Evolutionary conservation across 768 basidiomycete genomes (phyloP), one percentile per base, ranked within the genome.

Genomic region (Amanita fuliginea): DNA sequence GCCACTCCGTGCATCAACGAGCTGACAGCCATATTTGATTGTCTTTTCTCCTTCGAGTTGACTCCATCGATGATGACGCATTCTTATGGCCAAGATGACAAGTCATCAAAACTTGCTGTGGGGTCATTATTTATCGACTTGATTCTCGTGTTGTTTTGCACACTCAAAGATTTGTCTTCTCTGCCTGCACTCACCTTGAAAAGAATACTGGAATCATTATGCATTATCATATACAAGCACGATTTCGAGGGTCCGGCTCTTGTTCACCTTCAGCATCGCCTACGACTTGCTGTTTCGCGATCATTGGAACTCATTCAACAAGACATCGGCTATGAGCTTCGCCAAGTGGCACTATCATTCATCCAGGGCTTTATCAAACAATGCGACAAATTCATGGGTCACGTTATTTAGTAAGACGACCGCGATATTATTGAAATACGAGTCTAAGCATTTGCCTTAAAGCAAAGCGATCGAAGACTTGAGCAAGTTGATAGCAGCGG

Each of bases 201-300:
- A 57, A 73, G 69, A 46, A 57, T 85, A 37, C 63, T 88, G 39
- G 83, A 87, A 64, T 66, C 74, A 1, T 56, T 86, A 19, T 71
- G 82, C 50, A 75, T 86, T 37, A 68, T 81, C 52, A 72, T 85
- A 18, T 79, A 81, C 64, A 89, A 89, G 65, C 81, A 86, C 52
- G 80, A 89, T 57, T 76, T 89, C 51, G 78, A 79, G 41, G 73
- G 71, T 45, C 62, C 56, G 16, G 62, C 72, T 11, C 65, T 88
- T 47, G 68, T 62, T 44, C 76, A 78, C 56, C 69, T 85, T 24
- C 77, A 80, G 42, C 68, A 65, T 26, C 54, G 64, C 11, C 64
- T 86, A 2, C 73, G 78, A 33, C 69, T 63, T 44, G 79, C 83
- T 0, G 67, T 83, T 11, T 59, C 69, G 26, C 69, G 72, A 18